phyloP scores from a whole-genome alignment of 2,329 filamentous ascomycete genomes.

The Colletotrichum higginsianum region DNA sequence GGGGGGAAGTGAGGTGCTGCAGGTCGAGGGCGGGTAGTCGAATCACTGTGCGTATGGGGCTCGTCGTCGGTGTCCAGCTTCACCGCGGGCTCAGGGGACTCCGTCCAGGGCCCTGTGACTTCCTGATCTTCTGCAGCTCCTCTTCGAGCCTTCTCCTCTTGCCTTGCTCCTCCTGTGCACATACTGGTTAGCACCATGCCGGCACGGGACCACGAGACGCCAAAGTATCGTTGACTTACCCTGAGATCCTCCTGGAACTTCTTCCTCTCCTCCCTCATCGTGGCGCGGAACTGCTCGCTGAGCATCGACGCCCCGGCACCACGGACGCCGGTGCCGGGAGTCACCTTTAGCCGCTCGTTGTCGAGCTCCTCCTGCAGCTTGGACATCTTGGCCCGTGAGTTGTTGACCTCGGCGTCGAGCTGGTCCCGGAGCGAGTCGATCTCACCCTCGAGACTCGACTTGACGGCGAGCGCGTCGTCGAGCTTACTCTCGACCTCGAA shows the following conservation, averaged over 20 bases:
- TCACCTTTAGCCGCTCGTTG: constrained; percentile 62
- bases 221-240: constrained; percentile 52
- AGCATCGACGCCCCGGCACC: constrained; percentile 66
- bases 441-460: constrained; percentile 57
- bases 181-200: constrained; percentile 48
- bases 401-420: constrained; percentile 60
- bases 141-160: constrained; percentile 65
- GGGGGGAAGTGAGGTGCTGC: background rate
- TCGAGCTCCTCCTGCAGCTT: constrained; percentile 68
- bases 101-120: constrained; percentile 59
- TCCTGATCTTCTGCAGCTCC: constrained; percentile 62
- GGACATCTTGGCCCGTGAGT: constrained; percentile 53
- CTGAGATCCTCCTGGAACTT: constrained; percentile 69
- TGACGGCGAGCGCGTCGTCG: constrained; percentile 56
- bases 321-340: constrained; percentile 50
- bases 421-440: constrained; percentile 53
- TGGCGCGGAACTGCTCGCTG: constrained; percentile 70
- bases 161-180: constrained; percentile 64
- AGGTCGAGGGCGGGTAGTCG: background rate
- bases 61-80: constrained; percentile 7
- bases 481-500: constrained; percentile 60
- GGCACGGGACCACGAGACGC: background rate
- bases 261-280: constrained; percentile 71
- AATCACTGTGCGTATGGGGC: background rate
- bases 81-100: constrained; percentile 59